Evolutionary conservation across 495 filamentous ascomycete genomes (phyloP), one percentile per base, ranked within the genome.

Genomic region (Cenococcum geophilum): DNA sequence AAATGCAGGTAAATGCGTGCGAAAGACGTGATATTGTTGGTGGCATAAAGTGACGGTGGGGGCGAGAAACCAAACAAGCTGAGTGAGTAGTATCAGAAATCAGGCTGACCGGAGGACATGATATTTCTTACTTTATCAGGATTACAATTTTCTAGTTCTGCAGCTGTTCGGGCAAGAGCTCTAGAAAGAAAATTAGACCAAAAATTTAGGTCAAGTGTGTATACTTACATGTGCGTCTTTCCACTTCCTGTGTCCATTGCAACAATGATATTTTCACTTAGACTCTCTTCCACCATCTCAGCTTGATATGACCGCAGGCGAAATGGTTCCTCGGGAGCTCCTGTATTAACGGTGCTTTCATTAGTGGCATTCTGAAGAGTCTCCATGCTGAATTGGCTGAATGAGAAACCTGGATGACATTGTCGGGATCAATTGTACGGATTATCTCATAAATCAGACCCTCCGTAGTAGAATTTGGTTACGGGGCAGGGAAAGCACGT

Each of bases 231-330:
- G 59, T 89, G 86, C 1, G 92, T 97, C 73, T 97, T 97, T 9
- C 92, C 92, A 70, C 83, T 89, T 1, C 92, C 92, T 0, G 92
- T 96, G 68, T 93, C 91, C 91, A 96, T 96, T 14, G 84, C 85
- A 56, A 97, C 87, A 64, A 97, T 92, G 59, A 90, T 86, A 71
- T 96, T 96, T 57, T 80, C 73, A 57, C 80, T 80, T 68, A 93
- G 72, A 69, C 89, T 93, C 66, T 86, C 84, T 62, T 91, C 83
- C 20, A 95, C 79, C 92, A 97, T 97, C 76, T 97, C 92, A 37
- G 83, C 69, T 74, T 97, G 92, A 68, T 97, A 97, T 4, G 80
- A 81, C 21, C 92, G 84, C 1, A 89, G 74, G 40, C 67, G 62
- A 54, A 69, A 68, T 5, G 48, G 12, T 35, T 56, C 54, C 16